Base-by-base conservation (phyloP, 1,139 yeast genomes). In the Taphrina populina region DNA sequence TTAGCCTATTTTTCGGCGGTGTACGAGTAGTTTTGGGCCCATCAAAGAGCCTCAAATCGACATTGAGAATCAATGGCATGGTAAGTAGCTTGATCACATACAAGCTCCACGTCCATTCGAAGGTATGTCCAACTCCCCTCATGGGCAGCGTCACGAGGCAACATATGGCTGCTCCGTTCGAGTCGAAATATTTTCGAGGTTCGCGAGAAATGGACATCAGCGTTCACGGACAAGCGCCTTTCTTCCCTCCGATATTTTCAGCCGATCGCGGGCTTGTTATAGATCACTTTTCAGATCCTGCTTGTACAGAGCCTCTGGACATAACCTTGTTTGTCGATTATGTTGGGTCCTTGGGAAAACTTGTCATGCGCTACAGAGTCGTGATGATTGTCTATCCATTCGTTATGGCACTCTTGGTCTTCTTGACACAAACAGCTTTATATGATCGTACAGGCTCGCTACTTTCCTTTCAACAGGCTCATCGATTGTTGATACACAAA, bases 141-240 rank as follows among this genome's bases (percentile, higher is more conserved):
- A 82, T 82, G 63, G 69, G 77, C n/a, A 84, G 95, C 0, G 73
- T 87, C 34, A 68, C 85, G 2, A 75, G 88, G 56, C 95, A 88
- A 67, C 77, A 78, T 70, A 72, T 80, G 2, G 72, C 74, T n/a
- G 81, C 80, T 37, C 86, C 86, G 2, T 76, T 72, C 63, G 96
- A 88, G 67, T 77, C 86, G 0, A 88, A 87, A 68, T 87, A 92
- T 86, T 84, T 81, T 63, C 68, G 82, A 4, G 74, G 81, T 54
- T 63, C 79, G 1, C 68, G 71, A 34, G 69, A 72, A 62, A 65
- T 80, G 43, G 72, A 76, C 13, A 73, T 82, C 30, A 60, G 53
- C 29, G 29, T 63, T 65, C 94, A 86, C 66, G 86, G 87, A n/a
- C 76, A 82, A 26, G 83, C 95, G 0, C 96, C 96, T 0, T 88